Evolutionary conservation across 1,139 yeast genomes (phyloP).

Genomic region (Tardiomyces digboiensis): DNA sequence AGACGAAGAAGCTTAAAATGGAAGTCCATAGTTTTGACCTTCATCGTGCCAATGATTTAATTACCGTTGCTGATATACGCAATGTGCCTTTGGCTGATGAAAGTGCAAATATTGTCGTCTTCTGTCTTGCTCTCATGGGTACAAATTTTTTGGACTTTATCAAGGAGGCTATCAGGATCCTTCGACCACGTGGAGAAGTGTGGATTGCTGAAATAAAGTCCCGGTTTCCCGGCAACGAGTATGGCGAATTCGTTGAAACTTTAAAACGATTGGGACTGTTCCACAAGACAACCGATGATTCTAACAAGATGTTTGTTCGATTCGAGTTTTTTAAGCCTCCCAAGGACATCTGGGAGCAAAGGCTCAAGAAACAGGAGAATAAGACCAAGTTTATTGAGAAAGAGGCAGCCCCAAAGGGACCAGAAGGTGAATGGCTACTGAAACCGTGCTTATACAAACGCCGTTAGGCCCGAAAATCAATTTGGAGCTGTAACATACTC

Average conservation of each 20-base stretch:
- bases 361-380: slow-evolving; percentile 47
- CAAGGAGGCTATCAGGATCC: slow-evolving; percentile 76
- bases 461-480: slow-evolving; percentile 52
- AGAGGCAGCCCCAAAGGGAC: slow-evolving; percentile 68
- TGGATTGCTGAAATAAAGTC: slow-evolving; percentile 99
- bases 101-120: slow-evolving; percentile 76
- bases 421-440: slow-evolving; percentile 83
- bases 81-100: slow-evolving; percentile 76
- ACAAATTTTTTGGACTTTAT: slow-evolving; percentile 90
- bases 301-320: slow-evolving; percentile 88
- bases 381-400: slow-evolving; percentile 61
- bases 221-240: slow-evolving; percentile 56
- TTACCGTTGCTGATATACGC: slow-evolving; percentile 92
- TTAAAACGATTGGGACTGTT: slow-evolving; percentile 64
- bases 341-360: slow-evolving; percentile 54
- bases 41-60: slow-evolving; percentile 74
- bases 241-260: slow-evolving; percentile 64
- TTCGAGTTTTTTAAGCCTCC: slow-evolving; percentile 92
- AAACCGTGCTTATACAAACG: slow-evolving; percentile 96
- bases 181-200: slow-evolving; percentile 85
- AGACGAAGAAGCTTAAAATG: slow-evolving; percentile 30
- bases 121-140: slow-evolving; percentile 95
- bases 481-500: too few relatives aligned
- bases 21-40: slow-evolving; percentile 85
- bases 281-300: slow-evolving; percentile 80